Base-by-base conservation (phyloP, 208 protist species). In the Leishmania mexicana region DNA sequence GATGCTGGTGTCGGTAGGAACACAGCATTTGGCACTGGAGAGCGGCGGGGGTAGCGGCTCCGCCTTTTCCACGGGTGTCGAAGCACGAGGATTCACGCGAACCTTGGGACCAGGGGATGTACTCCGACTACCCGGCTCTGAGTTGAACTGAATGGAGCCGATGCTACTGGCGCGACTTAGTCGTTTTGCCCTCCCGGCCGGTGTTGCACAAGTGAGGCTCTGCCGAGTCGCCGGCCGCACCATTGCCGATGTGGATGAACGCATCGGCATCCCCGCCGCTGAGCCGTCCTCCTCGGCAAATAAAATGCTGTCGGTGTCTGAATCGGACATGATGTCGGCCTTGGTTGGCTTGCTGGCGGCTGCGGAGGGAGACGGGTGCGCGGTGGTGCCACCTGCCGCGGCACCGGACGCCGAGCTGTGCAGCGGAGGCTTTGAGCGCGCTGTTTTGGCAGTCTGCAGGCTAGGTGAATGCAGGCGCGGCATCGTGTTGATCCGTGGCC, bases 1-100 rank as follows among this genome's bases (percentile, higher is more conserved):
- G 35, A 80, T 67, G 38, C 85, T 89, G 83, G 81, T 91, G 54
- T 89, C 83, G 51, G 83, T 87, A 11, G 67, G 54, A 45, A 74
- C 47, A 49, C 11, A n/a, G 1, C 42, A 53, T 49, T 54, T 76
- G 53, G 1, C 45, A 49, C n/a, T 40, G n/a, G 79, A 49, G 24
- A 42, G n/a, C 49, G 17, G 54, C 15, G 5, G 40, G 57, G 70
- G 17, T 4, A 7, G 71, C 8, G 60, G 73, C 47, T 65, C 31
- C 19, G 62, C 24, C 73, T 83, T 83, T 72, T 83, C 79, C n/a
- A n/a, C 58, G 8, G 79, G 72, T 47, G 79, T 74, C 13, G 57
- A 40, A 7, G 42, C n/a, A 17, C 35, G 62, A 7, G 51, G 31
- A 28, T 35, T 58, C n/a, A 53, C 8, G 47, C 62, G 42, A 24